Evolutionary conservation across 208 protist genomes (phyloP).

Genomic region (Acanthamoeba rhysodes): DNA sequence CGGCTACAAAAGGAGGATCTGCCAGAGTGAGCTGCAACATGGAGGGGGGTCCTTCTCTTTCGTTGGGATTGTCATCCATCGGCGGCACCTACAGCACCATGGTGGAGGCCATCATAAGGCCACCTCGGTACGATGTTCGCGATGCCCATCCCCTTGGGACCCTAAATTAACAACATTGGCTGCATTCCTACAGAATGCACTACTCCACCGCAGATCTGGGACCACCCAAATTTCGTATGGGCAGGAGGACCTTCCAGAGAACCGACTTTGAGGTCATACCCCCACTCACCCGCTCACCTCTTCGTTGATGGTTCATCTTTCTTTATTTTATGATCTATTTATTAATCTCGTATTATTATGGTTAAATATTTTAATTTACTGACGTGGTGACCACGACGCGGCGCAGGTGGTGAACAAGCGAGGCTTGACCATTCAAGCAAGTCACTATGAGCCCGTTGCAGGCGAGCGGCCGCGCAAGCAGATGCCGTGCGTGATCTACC

Average conservation of each 20-base stretch:
- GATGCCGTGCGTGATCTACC: slow-evolving; percentile 71
- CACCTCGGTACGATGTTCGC: slow-evolving; percentile 31
- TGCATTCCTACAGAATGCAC: neutral
- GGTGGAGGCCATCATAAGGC: slow-evolving; percentile 74
- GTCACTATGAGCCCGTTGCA: slow-evolving; percentile 57
- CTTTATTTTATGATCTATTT: neutral
- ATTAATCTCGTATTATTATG: neutral
- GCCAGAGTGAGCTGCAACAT: neutral
- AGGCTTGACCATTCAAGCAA: slow-evolving; percentile 1
- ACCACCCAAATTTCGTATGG: slow-evolving; percentile 29
- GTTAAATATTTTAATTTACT: too few species aligned
- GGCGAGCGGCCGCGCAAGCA: slow-evolving; percentile 35
- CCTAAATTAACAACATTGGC: neutral
- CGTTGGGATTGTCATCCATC: slow-evolving; percentile 18
- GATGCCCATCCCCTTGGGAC: neutral
- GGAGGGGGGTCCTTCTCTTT: slow-evolving; percentile 28
- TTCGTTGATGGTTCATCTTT: neutral
- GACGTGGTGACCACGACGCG: neutral
- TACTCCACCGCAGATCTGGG: slow-evolving; percentile 19
- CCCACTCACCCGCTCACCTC: too few species aligned
- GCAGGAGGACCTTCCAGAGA: slow-evolving; percentile 27
- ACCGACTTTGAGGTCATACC: slow-evolving; percentile 25
- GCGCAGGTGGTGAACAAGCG: slow-evolving; percentile 41
- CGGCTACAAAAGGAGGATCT: too few species aligned
- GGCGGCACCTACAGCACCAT: slow-evolving; percentile 45